These are phyloP conservation scores for Erigeron canadensis DNA, from an alignment of 129 eudicot species.

Conservation along the genomic window DNA sequence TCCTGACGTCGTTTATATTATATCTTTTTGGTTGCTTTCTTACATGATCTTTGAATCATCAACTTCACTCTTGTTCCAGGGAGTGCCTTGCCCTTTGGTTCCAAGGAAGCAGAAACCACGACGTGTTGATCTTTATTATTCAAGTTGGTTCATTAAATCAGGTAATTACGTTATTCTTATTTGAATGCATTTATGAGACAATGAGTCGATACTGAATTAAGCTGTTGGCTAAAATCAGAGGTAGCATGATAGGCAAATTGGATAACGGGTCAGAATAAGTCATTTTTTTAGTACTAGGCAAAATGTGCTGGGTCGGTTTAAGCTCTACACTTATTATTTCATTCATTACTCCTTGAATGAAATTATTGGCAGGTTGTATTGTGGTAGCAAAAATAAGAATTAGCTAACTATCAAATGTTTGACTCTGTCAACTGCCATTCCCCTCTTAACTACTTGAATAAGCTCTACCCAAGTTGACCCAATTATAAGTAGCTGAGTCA, in stretches of 20 bases:
- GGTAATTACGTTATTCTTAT: slow-evolving; percentile 36
- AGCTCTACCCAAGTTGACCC: not conserved
- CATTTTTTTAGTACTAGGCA: not conserved
- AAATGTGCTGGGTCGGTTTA: not conserved
- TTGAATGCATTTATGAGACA: not conserved
- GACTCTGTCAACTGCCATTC: not conserved
- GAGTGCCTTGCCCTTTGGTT: slow-evolving; percentile 56
- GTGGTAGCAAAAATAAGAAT: not conserved
- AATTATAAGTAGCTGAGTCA: not conserved
- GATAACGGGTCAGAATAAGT: not conserved
- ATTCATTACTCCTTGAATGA: not conserved
- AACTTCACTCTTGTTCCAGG: slow-evolving; percentile 35
- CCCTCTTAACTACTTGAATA: not conserved
- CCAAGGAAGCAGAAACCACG: slow-evolving; percentile 68
- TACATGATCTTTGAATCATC: not conserved
- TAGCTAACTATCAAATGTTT: not conserved
- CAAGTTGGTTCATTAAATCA: slow-evolving; percentile 79
- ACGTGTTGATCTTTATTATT: slow-evolving; percentile 75
- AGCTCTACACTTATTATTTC: not conserved
- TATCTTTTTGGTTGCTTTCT: not conserved
- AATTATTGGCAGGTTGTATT: not conserved
- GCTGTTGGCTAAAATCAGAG: not conserved
- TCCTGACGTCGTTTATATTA: not conserved
- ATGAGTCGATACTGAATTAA: not conserved
- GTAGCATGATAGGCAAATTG: not conserved